phyloP scores from a whole-genome alignment of 441 rosid genomes.

The Geranium incanum region DNA sequence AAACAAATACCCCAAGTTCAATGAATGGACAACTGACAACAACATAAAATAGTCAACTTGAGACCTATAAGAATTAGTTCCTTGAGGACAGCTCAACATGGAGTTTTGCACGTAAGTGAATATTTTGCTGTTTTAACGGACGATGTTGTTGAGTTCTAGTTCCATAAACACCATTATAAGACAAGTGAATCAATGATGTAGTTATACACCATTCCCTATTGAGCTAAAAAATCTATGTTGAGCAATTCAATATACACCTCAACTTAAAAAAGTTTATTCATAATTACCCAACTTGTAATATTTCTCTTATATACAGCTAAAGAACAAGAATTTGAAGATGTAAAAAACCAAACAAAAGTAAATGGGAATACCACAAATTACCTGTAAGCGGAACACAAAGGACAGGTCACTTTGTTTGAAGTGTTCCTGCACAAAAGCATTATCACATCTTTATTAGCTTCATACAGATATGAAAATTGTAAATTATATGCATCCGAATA shows the following conservation, averaged over 20 bases:
- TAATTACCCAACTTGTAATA: background rate
- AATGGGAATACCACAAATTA: conserved; percentile 18
- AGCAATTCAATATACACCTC: background rate
- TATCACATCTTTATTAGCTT: background rate
- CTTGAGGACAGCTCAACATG: background rate
- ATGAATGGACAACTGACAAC: background rate
- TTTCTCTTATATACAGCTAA: background rate
- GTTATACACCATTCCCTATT: background rate
- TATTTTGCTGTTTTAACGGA: background rate
- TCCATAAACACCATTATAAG: background rate
- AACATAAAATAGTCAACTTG: background rate
- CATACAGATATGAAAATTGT: background rate
- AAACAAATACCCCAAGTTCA: background rate
- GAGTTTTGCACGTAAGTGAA: background rate
- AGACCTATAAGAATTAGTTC: background rate
- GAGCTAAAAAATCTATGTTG: too few relatives aligned
- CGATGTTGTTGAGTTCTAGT: background rate
- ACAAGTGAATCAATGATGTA: background rate
- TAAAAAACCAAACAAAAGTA: background rate
- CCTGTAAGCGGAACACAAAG: conserved; percentile 92
- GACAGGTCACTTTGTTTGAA: conserved; percentile 86
- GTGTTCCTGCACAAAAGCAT: conserved; percentile 65
- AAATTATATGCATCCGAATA: background rate
- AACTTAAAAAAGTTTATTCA: background rate
- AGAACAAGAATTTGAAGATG: background rate